Evolutionary conservation across 2,329 filamentous ascomycete species (phyloP).

Genomic region (Penicillium nordicum): DNA sequence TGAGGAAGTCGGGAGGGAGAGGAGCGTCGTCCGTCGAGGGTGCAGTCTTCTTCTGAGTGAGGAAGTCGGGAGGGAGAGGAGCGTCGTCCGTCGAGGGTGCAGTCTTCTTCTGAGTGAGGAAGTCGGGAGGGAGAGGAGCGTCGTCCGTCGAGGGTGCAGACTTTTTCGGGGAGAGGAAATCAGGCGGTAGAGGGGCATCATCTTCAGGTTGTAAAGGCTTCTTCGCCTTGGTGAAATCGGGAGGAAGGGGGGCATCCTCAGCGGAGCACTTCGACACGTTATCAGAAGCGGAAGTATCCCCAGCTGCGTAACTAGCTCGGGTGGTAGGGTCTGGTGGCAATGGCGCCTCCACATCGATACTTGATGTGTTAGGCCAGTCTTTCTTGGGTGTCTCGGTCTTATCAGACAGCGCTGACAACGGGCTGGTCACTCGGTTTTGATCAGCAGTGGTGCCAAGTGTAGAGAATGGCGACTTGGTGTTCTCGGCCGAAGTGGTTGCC

Average conservation of each 20-base stretch:
- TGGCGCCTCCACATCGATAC: constrained; percentile 34
- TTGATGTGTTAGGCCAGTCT: constrained; percentile 29
- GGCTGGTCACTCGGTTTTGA: constrained; percentile 25
- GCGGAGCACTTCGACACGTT: constrained; percentile 37
- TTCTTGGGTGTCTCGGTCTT: constrained; percentile 36
- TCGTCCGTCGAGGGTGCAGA: constrained; percentile 3
- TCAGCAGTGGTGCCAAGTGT: constrained; percentile 27
- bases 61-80: constrained; percentile 23
- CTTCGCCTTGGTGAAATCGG: constrained; percentile 20
- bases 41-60: background rate
- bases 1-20: constrained; percentile 20
- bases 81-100: constrained; percentile 9
- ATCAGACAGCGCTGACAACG: constrained; percentile 33
- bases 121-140: constrained; percentile 24
- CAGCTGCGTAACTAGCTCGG: constrained; percentile 44
- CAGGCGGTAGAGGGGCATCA: constrained; percentile 26
- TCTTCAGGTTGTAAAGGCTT: constrained; percentile 19
- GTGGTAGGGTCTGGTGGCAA: constrained; percentile 49
- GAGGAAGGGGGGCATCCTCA: constrained; percentile 41
- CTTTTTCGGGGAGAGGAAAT: constrained; percentile 9
- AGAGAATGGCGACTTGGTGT: constrained; percentile 32
- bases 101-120: constrained; percentile 1
- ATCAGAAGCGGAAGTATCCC: constrained; percentile 48
- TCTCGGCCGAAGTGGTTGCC: constrained; percentile 26
- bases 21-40: constrained; percentile 14